Base-by-base conservation (phyloP, 116 monocot species). In the Dioscorea cayenensis region DNA sequence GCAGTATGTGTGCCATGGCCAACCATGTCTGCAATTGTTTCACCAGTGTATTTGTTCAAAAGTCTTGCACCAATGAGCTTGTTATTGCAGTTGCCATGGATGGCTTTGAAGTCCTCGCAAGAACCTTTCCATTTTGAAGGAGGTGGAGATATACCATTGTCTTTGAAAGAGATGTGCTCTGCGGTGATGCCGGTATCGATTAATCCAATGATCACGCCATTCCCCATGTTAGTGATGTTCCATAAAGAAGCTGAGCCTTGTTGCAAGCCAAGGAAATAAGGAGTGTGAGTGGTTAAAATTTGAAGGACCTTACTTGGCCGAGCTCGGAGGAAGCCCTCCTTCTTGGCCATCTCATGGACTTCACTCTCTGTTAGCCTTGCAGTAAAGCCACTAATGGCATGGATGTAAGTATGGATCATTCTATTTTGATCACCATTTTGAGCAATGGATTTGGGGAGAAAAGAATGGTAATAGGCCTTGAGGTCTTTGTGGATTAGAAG, bases 51-150 rank as follows among this genome's bases (percentile, higher is more conserved):
- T 14, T 71, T 28, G 23, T 21, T 66, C 29, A 52, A 73, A 12
- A 13, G 9, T 35, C 21, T 60, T 6, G 77, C 77, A 14, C 72
- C 77, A 22, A 77, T 49, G 60, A 77, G 60, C 67, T 77, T 77
- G 29, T 72, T 77, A 60, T 77, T 77, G 61, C 77, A 77, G 1
- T 4, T 38, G 12, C 43, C 43, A 12, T 43, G 11, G 6, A 10
- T 43, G 13, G 66, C 5, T 13, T 21, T 11, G 48, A 72, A 55
- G 29, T 67, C 72, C 43, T 43, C 12, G 11, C 77, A 77, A 13
- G 21, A 36, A 28, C 77, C 77, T 2, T 55, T 71, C 77, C 77
- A 77, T 49, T 60, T 77, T n/a, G 36, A 11, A 5, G 77, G 77
- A 6, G 72, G 77, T 13, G 64, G 38, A 0, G 43, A 25, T 29